Evolutionary conservation across 257 asterid genomes (phyloP).

Genomic region (Solanum chmielewskii): DNA sequence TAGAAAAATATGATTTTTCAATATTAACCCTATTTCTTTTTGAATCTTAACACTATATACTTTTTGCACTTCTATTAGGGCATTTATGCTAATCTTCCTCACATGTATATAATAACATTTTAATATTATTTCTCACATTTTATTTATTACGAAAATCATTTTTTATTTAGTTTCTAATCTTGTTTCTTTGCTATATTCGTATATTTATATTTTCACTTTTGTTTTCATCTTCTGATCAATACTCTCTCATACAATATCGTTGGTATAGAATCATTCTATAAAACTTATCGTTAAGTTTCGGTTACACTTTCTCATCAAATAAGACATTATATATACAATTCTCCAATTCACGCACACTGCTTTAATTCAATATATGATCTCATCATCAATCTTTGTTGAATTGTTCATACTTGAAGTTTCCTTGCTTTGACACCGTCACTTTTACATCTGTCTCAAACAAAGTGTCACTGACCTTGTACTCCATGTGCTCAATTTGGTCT

Average conservation of each 20-base stretch:
- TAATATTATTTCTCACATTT: not conserved
- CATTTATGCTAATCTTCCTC: not conserved
- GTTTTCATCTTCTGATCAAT: not conserved
- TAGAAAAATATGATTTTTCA: not conserved
- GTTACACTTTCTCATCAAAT: not conserved
- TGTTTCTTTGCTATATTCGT: not conserved
- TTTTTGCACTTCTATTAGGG: too few species aligned
- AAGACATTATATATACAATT: too few species aligned
- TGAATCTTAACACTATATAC: not conserved
- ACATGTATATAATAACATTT: too few species aligned
- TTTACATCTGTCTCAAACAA: not conserved
- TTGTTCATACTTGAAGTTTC: not conserved
- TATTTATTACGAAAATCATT: too few species aligned
- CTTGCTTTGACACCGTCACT: not conserved
- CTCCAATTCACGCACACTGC: not conserved
- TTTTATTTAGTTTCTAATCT: not conserved
- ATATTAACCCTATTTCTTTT: too few species aligned
- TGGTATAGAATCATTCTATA: not conserved
- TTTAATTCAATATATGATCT: too few species aligned
- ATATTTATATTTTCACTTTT: not conserved
- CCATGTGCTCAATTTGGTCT: not conserved
- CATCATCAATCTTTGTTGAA: not conserved
- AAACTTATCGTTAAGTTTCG: not conserved
- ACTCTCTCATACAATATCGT: not conserved
- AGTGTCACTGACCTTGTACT: not conserved